phyloP scores from a whole-genome alignment of 2,329 filamentous ascomycete genomes.

The Colletotrichum sp. region DNA sequence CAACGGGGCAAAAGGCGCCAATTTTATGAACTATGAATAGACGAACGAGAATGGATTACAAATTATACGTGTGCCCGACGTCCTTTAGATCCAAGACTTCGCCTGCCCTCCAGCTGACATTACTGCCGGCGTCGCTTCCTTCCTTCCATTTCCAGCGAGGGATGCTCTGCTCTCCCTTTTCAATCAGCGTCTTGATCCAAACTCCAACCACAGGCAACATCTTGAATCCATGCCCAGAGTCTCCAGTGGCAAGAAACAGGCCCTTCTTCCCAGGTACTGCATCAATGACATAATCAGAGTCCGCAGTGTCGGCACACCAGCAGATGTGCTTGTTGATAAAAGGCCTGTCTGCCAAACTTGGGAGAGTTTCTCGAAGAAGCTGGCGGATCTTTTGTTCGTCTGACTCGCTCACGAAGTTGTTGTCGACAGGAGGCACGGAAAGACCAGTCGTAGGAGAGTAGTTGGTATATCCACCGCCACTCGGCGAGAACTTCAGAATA shows the following conservation, averaged over 20 bases:
- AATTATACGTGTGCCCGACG: not conserved
- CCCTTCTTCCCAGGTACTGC: slow-evolving; percentile 54
- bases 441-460: slow-evolving; percentile 30
- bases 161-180: slow-evolving; percentile 44
- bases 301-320: slow-evolving; percentile 65
- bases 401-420: slow-evolving; percentile 52
- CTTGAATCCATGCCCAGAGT: slow-evolving; percentile 67
- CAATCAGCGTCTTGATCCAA: slow-evolving; percentile 53
- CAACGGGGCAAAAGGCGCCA: not conserved
- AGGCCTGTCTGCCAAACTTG: slow-evolving; percentile 55
- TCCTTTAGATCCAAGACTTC: slow-evolving; percentile 27
- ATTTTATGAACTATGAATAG: not conserved
- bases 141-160: slow-evolving; percentile 57
- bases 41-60: not conserved
- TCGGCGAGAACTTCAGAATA: slow-evolving; percentile 63
- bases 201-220: slow-evolving; percentile 61
- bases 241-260: slow-evolving; percentile 57
- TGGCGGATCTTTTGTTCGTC: slow-evolving; percentile 57
- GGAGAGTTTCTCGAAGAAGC: slow-evolving; percentile 55
- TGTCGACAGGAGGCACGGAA: slow-evolving; percentile 44
- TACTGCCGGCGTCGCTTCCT: slow-evolving; percentile 23
- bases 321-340: slow-evolving; percentile 60
- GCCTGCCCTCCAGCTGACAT: slow-evolving; percentile 39
- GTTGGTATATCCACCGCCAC: slow-evolving; percentile 61
- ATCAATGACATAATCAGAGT: slow-evolving; percentile 66